Evolutionary conservation across 495 filamentous ascomycete species (phyloP), one percentile per base, ranked within the genome.

Genomic region (Haplographium delicatum): DNA sequence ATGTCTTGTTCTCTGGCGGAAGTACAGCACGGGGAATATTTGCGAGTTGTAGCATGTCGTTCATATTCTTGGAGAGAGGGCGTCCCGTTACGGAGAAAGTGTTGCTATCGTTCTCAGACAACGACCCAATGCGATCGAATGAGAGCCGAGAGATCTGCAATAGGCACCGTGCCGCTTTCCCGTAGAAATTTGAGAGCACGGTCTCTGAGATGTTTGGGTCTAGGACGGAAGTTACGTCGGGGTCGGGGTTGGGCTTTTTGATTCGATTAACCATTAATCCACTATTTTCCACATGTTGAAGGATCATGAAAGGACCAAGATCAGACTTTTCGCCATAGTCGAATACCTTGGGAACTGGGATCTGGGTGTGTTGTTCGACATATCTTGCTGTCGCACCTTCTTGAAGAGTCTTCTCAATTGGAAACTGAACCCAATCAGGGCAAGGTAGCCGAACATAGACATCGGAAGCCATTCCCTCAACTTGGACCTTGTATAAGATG

Each of bases 301-400:
- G 33, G 33, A 35, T 35, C n/a, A 35, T 13, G 33, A 35, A 35
- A 1, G 73, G 70, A 6, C 69, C 64, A 34, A 74, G 54, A 8
- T 55, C 39, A n/a, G 61, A 57, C 50, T 47, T 25, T 27, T 3
- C 34, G 33, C 47, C 51, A 23, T 54, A 34, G 44, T 65, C 58
- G 15, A 66, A 62, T 28, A 74, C 41, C 35, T 52, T 57, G 11
- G 72, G 66, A 9, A 74, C 54, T 0, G 65, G 71, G 24, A 77
- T 67, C 4, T 60, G 64, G 11, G 71, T 73, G 23, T 67, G 55
- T 9, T 64, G 59, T 9, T 45, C 42, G 35, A 77, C 41, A 47
- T 58, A 75, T 15, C 66, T 62, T 64, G 73, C 70, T 10, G 67
- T 63, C 19, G 67, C 68, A 15, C 68, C 69, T 43, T 79, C 72